A percentile compares a stretch with the other conserved stretches of the same genome.
These are phyloP conservation scores for Diplosphaera chodatii DNA, from an alignment of 139 green algal genomes.

Conservation along the genomic window DNA sequence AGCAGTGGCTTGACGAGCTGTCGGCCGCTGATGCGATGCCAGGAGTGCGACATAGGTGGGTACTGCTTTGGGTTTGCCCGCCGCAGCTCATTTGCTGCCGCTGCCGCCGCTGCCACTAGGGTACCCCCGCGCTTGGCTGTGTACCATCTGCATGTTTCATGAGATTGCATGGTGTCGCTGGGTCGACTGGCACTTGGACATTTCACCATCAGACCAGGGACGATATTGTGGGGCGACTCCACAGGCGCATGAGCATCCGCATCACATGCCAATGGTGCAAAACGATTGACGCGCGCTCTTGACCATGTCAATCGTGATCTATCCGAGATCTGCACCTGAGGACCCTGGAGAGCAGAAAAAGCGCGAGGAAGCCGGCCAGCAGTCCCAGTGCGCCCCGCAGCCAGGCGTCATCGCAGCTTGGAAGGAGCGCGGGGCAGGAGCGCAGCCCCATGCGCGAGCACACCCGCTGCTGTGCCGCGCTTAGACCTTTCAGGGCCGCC, in stretches of 20 bases:
- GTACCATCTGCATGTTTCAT: constrained; percentile 21
- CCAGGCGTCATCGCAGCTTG: constrained; percentile 13
- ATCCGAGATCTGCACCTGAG: not conserved
- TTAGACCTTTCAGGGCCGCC: not conserved
- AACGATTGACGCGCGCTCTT: no score
- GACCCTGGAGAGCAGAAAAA: not conserved
- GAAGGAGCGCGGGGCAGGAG: not conserved
- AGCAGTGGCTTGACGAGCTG: constrained; percentile 27
- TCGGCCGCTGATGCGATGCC: constrained; percentile 7
- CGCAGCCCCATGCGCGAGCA: constrained; percentile 2
- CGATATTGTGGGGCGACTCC: no score
- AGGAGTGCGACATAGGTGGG: constrained; percentile 13
- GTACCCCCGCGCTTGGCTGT: constrained; percentile 3
- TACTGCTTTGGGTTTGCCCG: constrained; percentile 11
- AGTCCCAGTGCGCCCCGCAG: not conserved
- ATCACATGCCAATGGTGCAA: no score
- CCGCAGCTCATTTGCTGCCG: constrained; percentile 15
- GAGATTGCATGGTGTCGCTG: no score
- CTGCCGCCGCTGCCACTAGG: constrained; percentile 7
- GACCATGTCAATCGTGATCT: not conserved
- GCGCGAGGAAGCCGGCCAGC: not conserved
- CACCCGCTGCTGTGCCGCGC: not conserved
- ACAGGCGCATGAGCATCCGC: no score
- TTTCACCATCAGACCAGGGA: no score
- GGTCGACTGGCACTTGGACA: no score